These are phyloP conservation scores for Gliomastix tumulicola DNA, from an alignment of 2,329 filamentous ascomycete species.

Conservation along the genomic window DNA sequence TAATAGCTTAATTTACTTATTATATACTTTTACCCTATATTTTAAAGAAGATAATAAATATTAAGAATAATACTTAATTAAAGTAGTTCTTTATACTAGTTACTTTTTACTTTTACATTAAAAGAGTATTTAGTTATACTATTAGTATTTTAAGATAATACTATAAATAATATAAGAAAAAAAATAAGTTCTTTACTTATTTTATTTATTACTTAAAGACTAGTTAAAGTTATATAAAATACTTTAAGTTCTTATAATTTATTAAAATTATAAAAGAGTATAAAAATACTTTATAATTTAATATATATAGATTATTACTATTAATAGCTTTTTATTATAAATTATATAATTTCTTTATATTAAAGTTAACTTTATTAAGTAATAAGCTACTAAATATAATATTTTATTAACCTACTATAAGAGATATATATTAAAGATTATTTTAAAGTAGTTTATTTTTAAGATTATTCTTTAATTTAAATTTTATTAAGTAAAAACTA, in stretches of 20 bases:
- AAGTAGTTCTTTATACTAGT: not conserved
- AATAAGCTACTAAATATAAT: not conserved
- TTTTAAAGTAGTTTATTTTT: not conserved
- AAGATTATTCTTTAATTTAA: not conserved
- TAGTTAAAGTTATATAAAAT: too few relatives aligned
- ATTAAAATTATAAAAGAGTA: not conserved
- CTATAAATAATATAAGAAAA: not conserved
- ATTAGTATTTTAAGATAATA: not conserved
- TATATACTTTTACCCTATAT: too few relatives aligned
- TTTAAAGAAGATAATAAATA: not conserved
- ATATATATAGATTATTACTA: not conserved
- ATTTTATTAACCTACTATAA: not conserved
- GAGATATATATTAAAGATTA: not conserved
- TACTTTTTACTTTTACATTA: not conserved
- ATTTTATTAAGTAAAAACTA: not conserved
- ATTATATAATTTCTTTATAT: constrained; percentile 1
- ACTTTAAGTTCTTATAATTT: too few relatives aligned
- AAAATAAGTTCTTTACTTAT: not conserved
- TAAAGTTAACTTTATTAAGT: not conserved
- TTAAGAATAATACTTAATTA: not conserved
- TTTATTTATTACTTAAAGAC: not conserved
- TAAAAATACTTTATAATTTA: not conserved
- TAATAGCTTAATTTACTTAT: not conserved
- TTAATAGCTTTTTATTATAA: not conserved
- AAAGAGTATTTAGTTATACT: not conserved